Base-by-base conservation (phyloP, 2,329 filamentous ascomycete species). In the Colletotrichum incanum region DNA sequence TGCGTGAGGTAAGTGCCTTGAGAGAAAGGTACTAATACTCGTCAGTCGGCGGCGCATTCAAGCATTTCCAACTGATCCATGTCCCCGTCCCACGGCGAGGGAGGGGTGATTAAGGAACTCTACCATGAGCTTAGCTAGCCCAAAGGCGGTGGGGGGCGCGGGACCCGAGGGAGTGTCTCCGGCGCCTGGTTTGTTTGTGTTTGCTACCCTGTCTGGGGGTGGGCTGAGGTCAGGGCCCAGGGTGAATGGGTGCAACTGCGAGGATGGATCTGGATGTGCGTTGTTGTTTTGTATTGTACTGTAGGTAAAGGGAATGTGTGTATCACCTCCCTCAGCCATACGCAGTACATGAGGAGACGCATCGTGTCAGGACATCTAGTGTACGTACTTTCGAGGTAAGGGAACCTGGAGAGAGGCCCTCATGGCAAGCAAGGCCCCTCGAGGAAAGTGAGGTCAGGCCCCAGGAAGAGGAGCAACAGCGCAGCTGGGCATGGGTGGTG, bases 81-180 rank as follows among this genome's bases (percentile, higher is more conserved):
- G 37, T 45, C 37, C 12, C 37, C 9, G 45, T 26, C 31, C 34
- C 45, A 52, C 34, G 45, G 7, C 23, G 23, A 34, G 39, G 28
- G 18, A 37, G 31, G 64, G 26, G 39, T 28, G n/a, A 39, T 14
- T n/a, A 41, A 41, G 60, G 34, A 62, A 52, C 45, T 41, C 34
- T 52, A 8, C 37, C 45, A 52, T 50, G n/a, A 52, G 60, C 60
- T 63, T 52, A 52, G 60, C 45, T 52, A 28, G 55, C 43, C 31
- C 43, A 23, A 20, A 58, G 45, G 45, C 41, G 59, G 45, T 45
- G 58, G 62, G 47, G 65, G 47, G 67, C 45, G 54, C 47, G 63
- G 67, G 63, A 60, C 67, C 63, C 67, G 49, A 67, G 34, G 59
- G 49, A 54, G 41, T 54, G 66, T 68, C 62, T 47, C 50, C 58